These are phyloP conservation scores for Talaromyces proteolyticus DNA, from an alignment of 495 filamentous ascomycete species.

Conservation along the genomic window DNA sequence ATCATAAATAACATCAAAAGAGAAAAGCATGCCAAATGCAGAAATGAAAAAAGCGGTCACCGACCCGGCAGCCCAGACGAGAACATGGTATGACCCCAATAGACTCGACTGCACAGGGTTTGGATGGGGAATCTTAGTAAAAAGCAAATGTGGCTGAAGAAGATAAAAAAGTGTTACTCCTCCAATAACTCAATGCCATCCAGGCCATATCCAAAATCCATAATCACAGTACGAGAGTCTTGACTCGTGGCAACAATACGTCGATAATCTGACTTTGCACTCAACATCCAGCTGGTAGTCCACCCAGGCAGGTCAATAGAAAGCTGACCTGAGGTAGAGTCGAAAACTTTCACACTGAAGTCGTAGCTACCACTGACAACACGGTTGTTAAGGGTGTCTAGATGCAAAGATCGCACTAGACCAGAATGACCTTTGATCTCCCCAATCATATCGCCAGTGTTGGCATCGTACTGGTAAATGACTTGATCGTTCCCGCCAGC, in stretches of 20 bases:
- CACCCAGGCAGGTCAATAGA: conserved; percentile 77
- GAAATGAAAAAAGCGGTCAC: conserved; percentile 11
- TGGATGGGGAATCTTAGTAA: conserved; percentile 7
- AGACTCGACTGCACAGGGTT: background rate
- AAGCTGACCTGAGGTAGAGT: conserved; percentile 66
- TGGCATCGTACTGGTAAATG: conserved; percentile 91
- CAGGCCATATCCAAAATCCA: conserved; percentile 62
- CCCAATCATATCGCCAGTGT: conserved; percentile 75
- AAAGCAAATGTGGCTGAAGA: background rate
- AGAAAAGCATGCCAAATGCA: conserved; percentile 7
- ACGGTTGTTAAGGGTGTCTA: conserved; percentile 76
- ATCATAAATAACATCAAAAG: background rate
- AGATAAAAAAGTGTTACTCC: conserved; percentile 21
- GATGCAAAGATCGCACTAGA: conserved; percentile 80
- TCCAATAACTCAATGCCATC: conserved; percentile 43
- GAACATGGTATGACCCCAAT: conserved; percentile 1
- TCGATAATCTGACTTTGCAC: conserved; percentile 90
- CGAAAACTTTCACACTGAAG: conserved; percentile 87
- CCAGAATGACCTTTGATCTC: conserved; percentile 72
- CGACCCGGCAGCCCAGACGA: too few relatives aligned
- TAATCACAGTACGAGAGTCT: conserved; percentile 82
- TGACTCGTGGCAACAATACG: conserved; percentile 91
- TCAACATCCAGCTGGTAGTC: conserved; percentile 94
- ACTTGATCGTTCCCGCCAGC: conserved; percentile 90
- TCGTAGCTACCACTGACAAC: conserved; percentile 92